Evolutionary conservation across 2,329 filamentous ascomycete genomes (phyloP), one percentile per base, ranked within the genome.

Genomic region (Epichloe aotearoae): DNA sequence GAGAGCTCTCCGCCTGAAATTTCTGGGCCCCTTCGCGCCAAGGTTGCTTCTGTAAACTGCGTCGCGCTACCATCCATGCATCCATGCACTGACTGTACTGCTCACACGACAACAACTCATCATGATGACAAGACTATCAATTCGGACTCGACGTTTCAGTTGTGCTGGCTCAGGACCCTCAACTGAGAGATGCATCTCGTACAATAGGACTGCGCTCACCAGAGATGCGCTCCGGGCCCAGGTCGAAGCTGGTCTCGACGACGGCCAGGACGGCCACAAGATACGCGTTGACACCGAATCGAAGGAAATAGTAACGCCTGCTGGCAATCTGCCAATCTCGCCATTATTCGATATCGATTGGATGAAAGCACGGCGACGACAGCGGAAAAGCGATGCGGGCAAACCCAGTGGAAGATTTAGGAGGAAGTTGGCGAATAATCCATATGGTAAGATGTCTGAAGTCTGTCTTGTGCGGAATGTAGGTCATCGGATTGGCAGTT

Each of bases 371-470:
- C 70, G 64, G 51, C 62, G 68, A 39, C 68, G 69, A 14, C 74
- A 67, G 53, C 71, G 64, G 42, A 72, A 71, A 52, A 58, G 62
- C 0, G 66, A 52, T 37, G 60, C 43, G 62, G 65, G 52, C 51
- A 63, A 55, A 33, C 58, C 61, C 0, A 57, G 52, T 2, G 70
- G 66, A 12, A 65, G 72, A 2, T 77, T 87, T 53, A 78, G 83
- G 59, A 71, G 69, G 51, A 74, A 77, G 52, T 66, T 88, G 2
- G 69, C 68, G 33, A 71, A 72, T 38, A 89, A 86, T 56, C 72
- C 82, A 2, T 88, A 78, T 57, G 84, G 82, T 84, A 68, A 33
- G 68, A 30, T 17, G 17, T 17, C 26, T 26, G 1, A 26, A 26
- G 26, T 26, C 26, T 26, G 4, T n/a, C 12, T 7, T 33, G 3